phyloP scores from a whole-genome alignment of 1,139 yeast genomes.

The Yamadazyma blattariae region DNA sequence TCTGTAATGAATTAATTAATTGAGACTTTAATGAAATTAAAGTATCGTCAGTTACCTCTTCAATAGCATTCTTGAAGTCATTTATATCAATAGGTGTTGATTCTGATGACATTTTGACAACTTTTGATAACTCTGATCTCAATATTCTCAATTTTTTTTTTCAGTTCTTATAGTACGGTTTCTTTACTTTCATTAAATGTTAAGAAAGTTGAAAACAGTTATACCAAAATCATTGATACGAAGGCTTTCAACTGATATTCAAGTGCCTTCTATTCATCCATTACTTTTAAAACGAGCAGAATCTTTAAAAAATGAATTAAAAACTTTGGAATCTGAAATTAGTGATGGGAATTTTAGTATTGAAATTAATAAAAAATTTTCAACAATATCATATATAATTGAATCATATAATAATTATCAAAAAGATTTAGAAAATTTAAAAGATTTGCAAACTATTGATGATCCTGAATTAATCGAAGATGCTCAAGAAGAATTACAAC shows the following conservation, averaged over 20 bases:
- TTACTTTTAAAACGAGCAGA: conserved; percentile 62
- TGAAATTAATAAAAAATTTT: conserved; percentile 53
- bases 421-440: conserved; percentile 29
- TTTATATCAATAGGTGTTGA: conserved; percentile 19
- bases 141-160: background rate
- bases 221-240: background rate
- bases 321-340: conserved; percentile 45
- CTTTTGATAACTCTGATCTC: background rate
- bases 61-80: conserved; percentile 29
- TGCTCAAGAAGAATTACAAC: conserved; percentile 27
- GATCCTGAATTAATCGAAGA: conserved; percentile 24
- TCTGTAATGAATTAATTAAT: conserved; percentile 24
- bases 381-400: conserved; percentile 53
- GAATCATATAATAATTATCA: conserved; percentile 51
- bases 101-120: conserved; percentile 10
- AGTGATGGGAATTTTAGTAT: conserved; percentile 50
- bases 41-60: conserved; percentile 34
- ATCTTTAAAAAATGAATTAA: conserved; percentile 47
- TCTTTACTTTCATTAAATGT: too few species aligned
- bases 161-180: background rate
- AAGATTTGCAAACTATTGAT: conserved; percentile 35
- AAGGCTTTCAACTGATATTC: conserved; percentile 4
- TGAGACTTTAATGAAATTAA: conserved; percentile 23
- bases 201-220: background rate
- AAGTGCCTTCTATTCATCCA: conserved; percentile 47